phyloP scores from a whole-genome alignment of 2,329 filamentous ascomycete genomes.

The Epichloe aotearoae region DNA sequence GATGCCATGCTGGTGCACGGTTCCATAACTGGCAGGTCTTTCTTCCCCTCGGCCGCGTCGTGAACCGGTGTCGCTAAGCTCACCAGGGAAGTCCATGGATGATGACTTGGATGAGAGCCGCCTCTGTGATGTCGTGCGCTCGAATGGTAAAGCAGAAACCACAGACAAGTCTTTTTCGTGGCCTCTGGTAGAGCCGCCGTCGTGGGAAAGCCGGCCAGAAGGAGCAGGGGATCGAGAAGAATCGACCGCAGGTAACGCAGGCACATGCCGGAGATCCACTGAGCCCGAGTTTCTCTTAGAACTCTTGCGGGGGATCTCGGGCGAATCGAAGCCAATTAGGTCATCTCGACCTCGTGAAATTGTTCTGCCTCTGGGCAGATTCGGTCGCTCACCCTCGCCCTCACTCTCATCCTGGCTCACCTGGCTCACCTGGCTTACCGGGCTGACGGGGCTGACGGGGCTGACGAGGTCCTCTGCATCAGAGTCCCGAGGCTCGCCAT shows the following conservation, averaged over 20 bases:
- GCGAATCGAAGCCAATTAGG: conserved; percentile 21
- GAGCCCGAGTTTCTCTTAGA: conserved; percentile 47
- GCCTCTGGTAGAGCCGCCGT: conserved; percentile 2
- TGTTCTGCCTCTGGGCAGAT: conserved; percentile 2
- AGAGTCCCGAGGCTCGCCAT: conserved; percentile 32
- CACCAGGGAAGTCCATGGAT: conserved; percentile 34
- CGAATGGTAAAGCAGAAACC: conserved; percentile 36
- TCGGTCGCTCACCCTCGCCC: conserved; percentile 12
- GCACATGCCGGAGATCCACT: conserved; percentile 16
- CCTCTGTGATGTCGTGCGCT: conserved; percentile 40
- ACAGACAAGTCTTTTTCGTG: conserved; percentile 8
- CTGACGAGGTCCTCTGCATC: conserved; percentile 29
- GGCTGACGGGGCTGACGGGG: neutral
- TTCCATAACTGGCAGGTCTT: conserved; percentile 40
- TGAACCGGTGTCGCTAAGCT: conserved; percentile 29
- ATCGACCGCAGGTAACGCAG: neutral
- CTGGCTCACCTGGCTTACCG: neutral
- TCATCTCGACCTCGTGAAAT: neutral
- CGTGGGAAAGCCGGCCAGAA: conserved; percentile 7
- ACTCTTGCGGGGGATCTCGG: conserved; percentile 54
- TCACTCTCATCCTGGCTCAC: too few relatives aligned
- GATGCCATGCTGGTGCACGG: conserved; percentile 44
- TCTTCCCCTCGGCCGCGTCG: conserved; percentile 25
- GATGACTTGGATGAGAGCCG: conserved; percentile 39
- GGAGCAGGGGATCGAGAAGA: conserved; percentile 8